Conservation (phyloP, 768 basidiomycete species). For the button mushroom (Agaricus bisporus) region DNA sequence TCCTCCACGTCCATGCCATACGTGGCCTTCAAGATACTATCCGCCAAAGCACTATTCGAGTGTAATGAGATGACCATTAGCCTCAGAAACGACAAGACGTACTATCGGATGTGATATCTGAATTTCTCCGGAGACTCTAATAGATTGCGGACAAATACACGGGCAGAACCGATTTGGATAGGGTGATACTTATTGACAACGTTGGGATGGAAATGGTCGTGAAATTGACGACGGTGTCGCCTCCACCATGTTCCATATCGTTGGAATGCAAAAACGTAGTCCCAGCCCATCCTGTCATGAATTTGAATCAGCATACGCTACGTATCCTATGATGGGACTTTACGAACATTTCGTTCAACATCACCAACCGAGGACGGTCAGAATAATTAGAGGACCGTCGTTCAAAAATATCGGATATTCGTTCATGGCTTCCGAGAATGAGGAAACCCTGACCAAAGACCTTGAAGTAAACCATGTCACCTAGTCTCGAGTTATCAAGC, state of each 20-base stretch:
- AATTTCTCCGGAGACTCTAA: constrained; percentile 5
- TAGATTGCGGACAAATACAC: neutral
- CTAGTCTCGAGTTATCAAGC: too few species aligned
- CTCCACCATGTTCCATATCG: constrained; percentile 8
- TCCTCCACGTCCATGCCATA: constrained; percentile 26
- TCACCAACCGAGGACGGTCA: neutral
- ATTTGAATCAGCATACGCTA: neutral
- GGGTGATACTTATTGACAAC: constrained; percentile 6
- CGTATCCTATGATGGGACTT: neutral
- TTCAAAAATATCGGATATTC: constrained; percentile 1
- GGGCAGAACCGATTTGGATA: neutral
- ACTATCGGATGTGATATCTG: constrained; percentile 37
- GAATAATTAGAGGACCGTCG: constrained; percentile 4
- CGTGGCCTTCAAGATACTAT: constrained; percentile 23
- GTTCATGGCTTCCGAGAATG: neutral
- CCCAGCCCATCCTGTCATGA: constrained; percentile 4
- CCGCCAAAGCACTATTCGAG: constrained; percentile 27
- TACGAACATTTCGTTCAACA: constrained; percentile 4
- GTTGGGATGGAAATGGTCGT: constrained; percentile 10
- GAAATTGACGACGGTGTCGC: constrained; percentile 9
- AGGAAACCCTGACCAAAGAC: constrained; percentile 12
- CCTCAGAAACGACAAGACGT: constrained; percentile 10
- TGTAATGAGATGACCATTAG: neutral
- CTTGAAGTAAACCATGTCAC: too few species aligned
- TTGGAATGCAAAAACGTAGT: neutral